These are phyloP conservation scores for Aulographum hederae DNA, from an alignment of 2,329 filamentous ascomycete species.

Conservation along the genomic window DNA sequence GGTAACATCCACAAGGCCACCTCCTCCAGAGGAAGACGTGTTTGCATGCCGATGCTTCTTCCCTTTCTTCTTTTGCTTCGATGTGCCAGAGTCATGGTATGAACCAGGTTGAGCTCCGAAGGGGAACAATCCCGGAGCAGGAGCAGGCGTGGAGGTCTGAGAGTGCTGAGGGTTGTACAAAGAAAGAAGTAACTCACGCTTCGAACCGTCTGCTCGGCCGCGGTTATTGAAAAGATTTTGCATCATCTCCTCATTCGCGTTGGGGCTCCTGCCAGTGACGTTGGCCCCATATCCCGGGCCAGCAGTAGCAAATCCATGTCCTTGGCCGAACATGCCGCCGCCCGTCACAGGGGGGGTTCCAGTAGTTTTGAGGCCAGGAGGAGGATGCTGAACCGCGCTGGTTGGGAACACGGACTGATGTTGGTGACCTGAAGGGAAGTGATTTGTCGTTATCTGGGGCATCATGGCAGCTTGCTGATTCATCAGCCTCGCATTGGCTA, in stretches of 20 bases:
- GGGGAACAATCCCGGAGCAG: slow-evolving; percentile 66
- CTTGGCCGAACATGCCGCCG: slow-evolving; percentile 75
- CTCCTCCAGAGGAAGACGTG: slow-evolving; percentile 99
- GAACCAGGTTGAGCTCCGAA: background rate
- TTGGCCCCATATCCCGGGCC: slow-evolving; percentile 42
- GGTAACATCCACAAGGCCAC: slow-evolving; percentile 85
- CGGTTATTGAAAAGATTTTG: too few species aligned
- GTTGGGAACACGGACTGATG: slow-evolving; percentile 56
- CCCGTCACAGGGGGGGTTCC: slow-evolving; percentile 74
- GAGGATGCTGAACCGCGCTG: slow-evolving; percentile 75
- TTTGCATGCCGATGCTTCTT: slow-evolving; percentile 99
- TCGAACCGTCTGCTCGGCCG: slow-evolving; percentile 68
- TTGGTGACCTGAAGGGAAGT: slow-evolving; percentile 33
- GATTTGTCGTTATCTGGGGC: slow-evolving; percentile 30
- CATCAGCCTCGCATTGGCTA: slow-evolving; percentile 65
- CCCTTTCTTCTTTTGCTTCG: slow-evolving; percentile 99
- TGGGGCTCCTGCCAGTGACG: too few species aligned
- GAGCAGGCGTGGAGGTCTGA: slow-evolving; percentile 62
- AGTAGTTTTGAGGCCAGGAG: slow-evolving; percentile 86
- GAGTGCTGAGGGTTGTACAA: slow-evolving; percentile 49
- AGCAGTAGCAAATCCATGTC: slow-evolving; percentile 60
- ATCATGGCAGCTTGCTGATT: slow-evolving; percentile 79
- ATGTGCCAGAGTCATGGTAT: slow-evolving; percentile 74
- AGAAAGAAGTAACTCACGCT: slow-evolving; percentile 98
- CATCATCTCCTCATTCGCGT: slow-evolving; percentile 55